A percentile compares a stretch with the other conserved stretches of the same genome.
These are phyloP conservation scores for Colletotrichum cuscutae DNA, from an alignment of 2,329 filamentous ascomycete genomes.

Conservation along the genomic window DNA sequence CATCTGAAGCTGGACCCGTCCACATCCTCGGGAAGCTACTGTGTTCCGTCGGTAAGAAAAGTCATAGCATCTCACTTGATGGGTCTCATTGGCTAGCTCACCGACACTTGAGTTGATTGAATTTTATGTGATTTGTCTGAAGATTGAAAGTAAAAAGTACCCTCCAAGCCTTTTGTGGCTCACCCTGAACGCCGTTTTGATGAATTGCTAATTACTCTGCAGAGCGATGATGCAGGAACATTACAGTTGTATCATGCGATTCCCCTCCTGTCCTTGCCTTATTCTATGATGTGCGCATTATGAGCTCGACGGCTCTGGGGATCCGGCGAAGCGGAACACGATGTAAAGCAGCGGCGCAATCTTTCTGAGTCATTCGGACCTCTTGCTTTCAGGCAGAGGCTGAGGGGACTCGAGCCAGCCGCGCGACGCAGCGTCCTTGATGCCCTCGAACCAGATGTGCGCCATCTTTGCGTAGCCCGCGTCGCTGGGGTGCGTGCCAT, in stretches of 20 bases:
- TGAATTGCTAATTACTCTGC: background rate
- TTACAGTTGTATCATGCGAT: background rate
- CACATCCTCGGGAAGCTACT: background rate
- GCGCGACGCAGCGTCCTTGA: constrained; percentile 41
- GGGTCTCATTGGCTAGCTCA: background rate
- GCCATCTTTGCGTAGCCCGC: constrained; percentile 55
- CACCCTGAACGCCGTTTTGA: background rate
- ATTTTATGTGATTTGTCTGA: background rate
- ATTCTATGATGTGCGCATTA: background rate
- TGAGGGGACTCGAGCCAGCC: constrained; percentile 39
- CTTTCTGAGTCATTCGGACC: constrained; percentile 7
- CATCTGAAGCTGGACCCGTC: background rate
- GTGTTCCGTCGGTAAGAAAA: background rate
- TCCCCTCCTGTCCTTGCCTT: background rate
- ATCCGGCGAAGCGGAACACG: background rate
- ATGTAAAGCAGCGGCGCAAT: constrained; percentile 8
- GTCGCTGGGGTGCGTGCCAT: constrained; percentile 52
- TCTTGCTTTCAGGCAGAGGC: constrained; percentile 18
- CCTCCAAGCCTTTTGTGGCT: background rate
- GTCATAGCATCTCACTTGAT: background rate
- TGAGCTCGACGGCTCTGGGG: background rate
- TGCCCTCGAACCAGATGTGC: constrained; percentile 45
- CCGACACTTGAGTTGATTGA: background rate
- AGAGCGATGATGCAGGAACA: constrained; percentile 4
- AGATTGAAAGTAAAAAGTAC: constrained; percentile 4